These are phyloP conservation scores for Sporothrix dimorphospora DNA, from an alignment of 2,329 filamentous ascomycete species.

Conservation along the genomic window DNA sequence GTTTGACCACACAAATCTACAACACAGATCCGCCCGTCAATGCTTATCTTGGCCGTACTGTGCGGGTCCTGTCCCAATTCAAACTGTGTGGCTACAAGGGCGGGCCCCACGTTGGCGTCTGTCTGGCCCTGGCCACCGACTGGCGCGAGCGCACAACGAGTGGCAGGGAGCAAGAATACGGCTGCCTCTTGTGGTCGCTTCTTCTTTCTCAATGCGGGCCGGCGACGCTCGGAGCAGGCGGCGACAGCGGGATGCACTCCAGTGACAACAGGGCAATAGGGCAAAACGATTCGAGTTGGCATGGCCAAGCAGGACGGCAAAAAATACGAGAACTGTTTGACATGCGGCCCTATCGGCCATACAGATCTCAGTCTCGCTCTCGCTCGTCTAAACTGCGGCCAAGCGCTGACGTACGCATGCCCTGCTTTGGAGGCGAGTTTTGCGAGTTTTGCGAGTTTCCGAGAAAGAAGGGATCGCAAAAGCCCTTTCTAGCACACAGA, in stretches of 20 bases:
- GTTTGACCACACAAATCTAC: neutral
- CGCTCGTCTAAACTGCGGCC: conserved; percentile 3
- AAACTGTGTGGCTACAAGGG: conserved; percentile 20
- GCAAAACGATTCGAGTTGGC: neutral
- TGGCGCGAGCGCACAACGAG: conserved; percentile 13
- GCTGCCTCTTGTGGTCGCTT: conserved; percentile 19
- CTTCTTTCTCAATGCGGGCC: neutral
- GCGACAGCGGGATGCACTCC: neutral
- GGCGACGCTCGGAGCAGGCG: conserved; percentile 19
- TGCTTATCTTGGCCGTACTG: conserved; percentile 21
- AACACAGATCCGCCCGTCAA: neutral
- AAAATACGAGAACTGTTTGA: neutral
- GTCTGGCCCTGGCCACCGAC: conserved; percentile 19
- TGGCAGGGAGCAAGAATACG: conserved; percentile 19
- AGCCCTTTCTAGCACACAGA: neutral
- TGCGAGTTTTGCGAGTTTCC: neutral
- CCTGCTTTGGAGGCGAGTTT: neutral
- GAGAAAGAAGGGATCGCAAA: neutral
- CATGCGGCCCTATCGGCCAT: neutral
- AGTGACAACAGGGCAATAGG: neutral
- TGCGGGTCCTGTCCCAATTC: neutral
- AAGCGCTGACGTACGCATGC: conserved; percentile 16
- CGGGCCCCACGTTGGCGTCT: conserved; percentile 11
- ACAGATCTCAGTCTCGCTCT: neutral
- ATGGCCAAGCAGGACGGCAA: neutral